phyloP scores from a whole-genome alignment of 257 asterid species.

The Gentiana macrophylla region DNA sequence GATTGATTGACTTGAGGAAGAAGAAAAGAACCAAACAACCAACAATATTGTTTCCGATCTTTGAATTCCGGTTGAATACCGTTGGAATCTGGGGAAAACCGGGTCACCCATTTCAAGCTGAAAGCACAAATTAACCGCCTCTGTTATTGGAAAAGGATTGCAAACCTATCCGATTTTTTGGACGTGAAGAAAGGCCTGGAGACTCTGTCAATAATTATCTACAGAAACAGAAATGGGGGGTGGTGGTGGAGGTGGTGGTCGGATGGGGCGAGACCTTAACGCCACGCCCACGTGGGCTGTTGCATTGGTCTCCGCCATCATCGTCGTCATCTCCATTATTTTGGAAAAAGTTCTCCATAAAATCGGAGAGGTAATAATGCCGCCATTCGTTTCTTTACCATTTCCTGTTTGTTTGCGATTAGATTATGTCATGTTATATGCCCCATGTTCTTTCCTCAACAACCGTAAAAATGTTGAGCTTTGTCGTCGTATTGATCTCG shows the following conservation, averaged over 20 bases:
- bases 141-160: neutral
- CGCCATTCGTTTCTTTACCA: no score
- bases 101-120: conserved; percentile 1
- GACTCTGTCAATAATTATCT: no score
- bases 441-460: neutral
- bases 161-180: conserved; percentile 1
- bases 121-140: neutral
- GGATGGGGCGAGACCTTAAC: conserved; percentile 23
- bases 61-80: conserved; percentile 20
- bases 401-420: no score
- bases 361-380: conserved; percentile 32
- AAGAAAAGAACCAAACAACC: neutral
- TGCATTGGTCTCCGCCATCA: conserved; percentile 50
- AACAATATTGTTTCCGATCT: neutral
- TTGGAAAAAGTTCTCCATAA: conserved; percentile 55
- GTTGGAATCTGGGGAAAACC: conserved; percentile 18
- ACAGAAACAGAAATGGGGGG: conserved; percentile 12
- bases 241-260: conserved; percentile 1
- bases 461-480: neutral
- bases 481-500: neutral
- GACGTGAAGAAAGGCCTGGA: neutral
- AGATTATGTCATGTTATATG: neutral
- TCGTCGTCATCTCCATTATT: conserved; percentile 45
- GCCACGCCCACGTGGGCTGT: conserved; percentile 78
- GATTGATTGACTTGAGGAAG: no score